Base-by-base conservation (phyloP, 2,329 filamentous ascomycete genomes). In the Alternaria sp. region DNA sequence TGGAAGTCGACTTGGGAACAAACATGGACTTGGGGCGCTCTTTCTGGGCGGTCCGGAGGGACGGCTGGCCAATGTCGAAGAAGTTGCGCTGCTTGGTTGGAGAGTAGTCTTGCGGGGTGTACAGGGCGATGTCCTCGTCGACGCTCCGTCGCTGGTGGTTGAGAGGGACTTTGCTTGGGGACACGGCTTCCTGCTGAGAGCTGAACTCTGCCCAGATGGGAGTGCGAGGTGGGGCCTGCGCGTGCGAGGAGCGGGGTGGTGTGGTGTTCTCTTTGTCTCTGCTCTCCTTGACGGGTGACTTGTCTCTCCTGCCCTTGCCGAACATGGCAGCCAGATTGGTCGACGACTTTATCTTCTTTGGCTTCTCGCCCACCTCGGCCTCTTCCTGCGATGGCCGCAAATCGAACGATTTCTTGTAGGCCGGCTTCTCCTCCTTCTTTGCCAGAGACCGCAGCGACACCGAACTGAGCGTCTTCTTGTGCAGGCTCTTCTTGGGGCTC, bases 181-280 rank as follows among this genome's bases (percentile, higher is more conserved):
- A 69, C 2, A 67, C 69, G 52, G 67, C 61, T 41, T 76, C 71
- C 31, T 74, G 66, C 44, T 75, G 71, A 40, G 79, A 78, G 56
- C 83, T 79, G 73, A 94, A 95, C 70, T 95, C 89, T 13, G 90
- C 86, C 82, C 91, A 97, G 55, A 94, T 93, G 24, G 93, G 92
- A 2, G 90, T 87, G 17, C 85, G 82, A 9, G 78, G 65, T 7
- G 72, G 72, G 5, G 68, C 69, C 23, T 78, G 71, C 2, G 80
- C 78, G 39, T 80, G 78, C 11, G 80, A 73, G 4, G 80, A 81
- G 57, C 81, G 78, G 1, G 82, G 80, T 3, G 91, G 91, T 31
- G 85, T 88, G 53, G 84, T 85, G 74, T 97, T 97, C 77, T 97
- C 93, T 78, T 96, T 96, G 75, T 94, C 89, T 69, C 86, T 89